Percentiles rank a stretch among this genome's conserved stretches.
Evolutionary conservation across 306 rosid genomes (phyloP).

Genomic region (Styphnolobium japonicum): DNA sequence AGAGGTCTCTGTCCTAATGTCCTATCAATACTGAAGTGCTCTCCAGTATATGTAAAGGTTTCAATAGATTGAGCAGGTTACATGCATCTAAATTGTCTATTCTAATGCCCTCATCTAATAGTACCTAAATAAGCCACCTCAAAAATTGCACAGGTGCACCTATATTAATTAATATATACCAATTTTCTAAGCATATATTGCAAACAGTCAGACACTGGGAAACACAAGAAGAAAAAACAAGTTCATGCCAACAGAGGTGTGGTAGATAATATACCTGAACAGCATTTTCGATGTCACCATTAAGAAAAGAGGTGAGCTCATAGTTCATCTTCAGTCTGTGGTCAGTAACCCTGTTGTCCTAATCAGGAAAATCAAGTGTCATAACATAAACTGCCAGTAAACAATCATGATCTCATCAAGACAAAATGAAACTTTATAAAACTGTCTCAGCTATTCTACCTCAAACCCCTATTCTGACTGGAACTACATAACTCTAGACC

Average conservation of each 20-base stretch:
- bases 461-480: not conserved
- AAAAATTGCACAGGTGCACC: not conserved
- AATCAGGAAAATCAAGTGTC: not conserved
- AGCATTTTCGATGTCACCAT: constrained; percentile 76
- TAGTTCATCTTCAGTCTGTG: constrained; percentile 85
- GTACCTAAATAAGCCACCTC: not conserved
- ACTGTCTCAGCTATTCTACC: not conserved
- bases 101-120: not conserved
- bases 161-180: not conserved
- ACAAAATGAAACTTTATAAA: not conserved
- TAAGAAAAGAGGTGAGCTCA: constrained; percentile 88
- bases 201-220: not conserved
- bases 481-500: constrained; percentile 18
- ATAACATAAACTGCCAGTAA: constrained; percentile 18
- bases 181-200: not conserved
- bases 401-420: not conserved
- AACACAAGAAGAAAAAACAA: not conserved
- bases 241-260: not conserved
- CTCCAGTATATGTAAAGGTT: no score
- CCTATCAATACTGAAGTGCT: no score
- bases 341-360: constrained; percentile 97
- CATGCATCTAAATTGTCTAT: no score
- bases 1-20: no score
- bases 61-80: no score
- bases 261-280: constrained; percentile 68